These are phyloP conservation scores for Rasamsonia emersonii DNA, from an alignment of 2,329 filamentous ascomycete genomes.

Conservation along the genomic window DNA sequence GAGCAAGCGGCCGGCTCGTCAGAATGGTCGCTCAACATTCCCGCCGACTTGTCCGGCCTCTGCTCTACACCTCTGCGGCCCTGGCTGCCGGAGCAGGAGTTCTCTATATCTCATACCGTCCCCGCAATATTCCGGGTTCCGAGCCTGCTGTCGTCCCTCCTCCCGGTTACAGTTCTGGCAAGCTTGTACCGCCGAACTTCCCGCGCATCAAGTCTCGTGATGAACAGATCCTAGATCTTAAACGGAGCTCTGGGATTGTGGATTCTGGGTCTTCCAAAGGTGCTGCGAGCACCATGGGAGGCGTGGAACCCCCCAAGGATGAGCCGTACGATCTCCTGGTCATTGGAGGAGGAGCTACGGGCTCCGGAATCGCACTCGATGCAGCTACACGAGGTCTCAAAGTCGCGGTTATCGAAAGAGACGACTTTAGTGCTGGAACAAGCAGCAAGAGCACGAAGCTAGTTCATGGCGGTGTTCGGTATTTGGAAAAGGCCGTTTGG, in stretches of 20 bases:
- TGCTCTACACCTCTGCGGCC: conserved; percentile 52
- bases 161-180: conserved; percentile 53
- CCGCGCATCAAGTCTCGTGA: conserved; percentile 42
- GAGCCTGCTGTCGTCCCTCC: conserved; percentile 55
- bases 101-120: conserved; percentile 55
- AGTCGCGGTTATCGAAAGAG: conserved; percentile 72
- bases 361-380: conserved; percentile 71
- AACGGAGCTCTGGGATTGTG: conserved; percentile 28
- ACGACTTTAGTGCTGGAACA: conserved; percentile 74
- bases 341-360: conserved; percentile 72
- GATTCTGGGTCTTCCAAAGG: conserved; percentile 4
- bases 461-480: conserved; percentile 75
- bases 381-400: conserved; percentile 69
- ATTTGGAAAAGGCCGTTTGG: conserved; percentile 79
- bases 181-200: conserved; percentile 47
- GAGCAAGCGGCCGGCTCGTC: conserved; percentile 1
- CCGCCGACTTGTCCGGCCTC: conserved; percentile 46
- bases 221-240: conserved; percentile 45
- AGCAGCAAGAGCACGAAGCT: conserved; percentile 84
- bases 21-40: conserved; percentile 33
- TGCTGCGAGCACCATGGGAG: conserved; percentile 1
- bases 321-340: conserved; percentile 68
- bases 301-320: conserved; percentile 16
- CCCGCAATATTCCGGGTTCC: conserved; percentile 55
- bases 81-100: conserved; percentile 46